Evolutionary conservation across 352 stramenopile genomes (phyloP).

Genomic region (Blastocystis sp.): DNA sequence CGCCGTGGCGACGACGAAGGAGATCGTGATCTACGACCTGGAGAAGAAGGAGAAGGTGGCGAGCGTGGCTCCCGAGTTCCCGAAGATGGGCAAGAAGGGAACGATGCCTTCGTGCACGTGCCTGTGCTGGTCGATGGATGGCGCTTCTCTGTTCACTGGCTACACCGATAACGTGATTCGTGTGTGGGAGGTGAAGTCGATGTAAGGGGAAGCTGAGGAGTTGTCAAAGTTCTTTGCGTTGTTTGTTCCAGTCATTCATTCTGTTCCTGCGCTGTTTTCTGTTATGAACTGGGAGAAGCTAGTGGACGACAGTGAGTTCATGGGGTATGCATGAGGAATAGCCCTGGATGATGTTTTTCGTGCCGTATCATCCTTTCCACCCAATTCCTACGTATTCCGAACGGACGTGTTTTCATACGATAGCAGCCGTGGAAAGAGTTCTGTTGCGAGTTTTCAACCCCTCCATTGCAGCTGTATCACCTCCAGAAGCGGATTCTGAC

Average conservation of each 20-base stretch:
- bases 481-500: slow-evolving; percentile 20
- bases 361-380: background rate
- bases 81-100: no score
- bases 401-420: background rate
- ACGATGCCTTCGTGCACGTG: no score
- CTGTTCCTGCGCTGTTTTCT: background rate
- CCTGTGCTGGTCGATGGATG: no score
- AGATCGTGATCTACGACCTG: no score
- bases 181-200: no score
- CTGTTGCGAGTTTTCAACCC: slow-evolving; percentile 6
- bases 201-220: background rate
- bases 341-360: slow-evolving; percentile 14
- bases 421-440: slow-evolving; percentile 58
- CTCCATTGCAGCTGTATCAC: slow-evolving; percentile 12
- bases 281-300: slow-evolving; percentile 32
- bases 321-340: background rate
- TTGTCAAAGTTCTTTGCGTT: background rate
- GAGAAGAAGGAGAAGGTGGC: no score
- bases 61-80: no score
- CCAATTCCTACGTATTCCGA: slow-evolving; percentile 3
- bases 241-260: background rate
- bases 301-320: background rate
- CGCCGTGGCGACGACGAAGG: no score
- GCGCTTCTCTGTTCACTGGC: no score
- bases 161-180: no score